Conservation (phyloP, 306 rosid genomes). For the Ammopiptanthus mongolicus region DNA sequence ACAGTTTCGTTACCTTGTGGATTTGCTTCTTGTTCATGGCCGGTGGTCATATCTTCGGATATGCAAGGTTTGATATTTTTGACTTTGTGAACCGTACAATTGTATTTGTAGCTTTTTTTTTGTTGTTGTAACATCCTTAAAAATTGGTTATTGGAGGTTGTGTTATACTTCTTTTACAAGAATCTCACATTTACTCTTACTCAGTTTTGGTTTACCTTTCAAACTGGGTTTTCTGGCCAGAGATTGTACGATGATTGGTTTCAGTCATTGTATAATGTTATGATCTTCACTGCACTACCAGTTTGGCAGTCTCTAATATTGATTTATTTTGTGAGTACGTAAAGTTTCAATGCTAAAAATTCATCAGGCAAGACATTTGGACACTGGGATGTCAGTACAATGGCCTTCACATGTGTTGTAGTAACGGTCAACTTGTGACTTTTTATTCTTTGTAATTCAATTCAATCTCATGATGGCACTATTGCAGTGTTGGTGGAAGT, state of each 20-base stretch:
- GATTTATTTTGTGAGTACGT: constrained; percentile 41
- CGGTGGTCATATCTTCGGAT: constrained; percentile 96
- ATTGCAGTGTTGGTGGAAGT: constrained; percentile 73
- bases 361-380: constrained; percentile 59
- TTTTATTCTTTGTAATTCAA: constrained; percentile 67
- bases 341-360: constrained; percentile 43
- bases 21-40: constrained; percentile 96
- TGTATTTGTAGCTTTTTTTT: constrained; percentile 16
- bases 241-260: constrained; percentile 97
- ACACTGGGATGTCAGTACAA: constrained; percentile 73
- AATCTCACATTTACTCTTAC: constrained; percentile 94
- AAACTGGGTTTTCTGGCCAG: constrained; percentile 98
- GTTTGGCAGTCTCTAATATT: constrained; percentile 78
- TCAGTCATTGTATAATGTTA: constrained; percentile 87
- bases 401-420: constrained; percentile 73
- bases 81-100: neutral
- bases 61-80: constrained; percentile 77
- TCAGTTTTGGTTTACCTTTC: constrained; percentile 96
- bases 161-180: constrained; percentile 89
- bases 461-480: constrained; percentile 75
- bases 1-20: constrained; percentile 86
- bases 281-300: constrained; percentile 86
- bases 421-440: constrained; percentile 68
- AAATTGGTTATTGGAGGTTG: constrained; percentile 48
- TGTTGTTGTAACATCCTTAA: constrained; percentile 20